Percentiles rank a stretch among this genome's conserved stretches.
phyloP scores from a whole-genome alignment of 2,329 filamentous ascomycete species.

The Exophiala xenobiotica region DNA sequence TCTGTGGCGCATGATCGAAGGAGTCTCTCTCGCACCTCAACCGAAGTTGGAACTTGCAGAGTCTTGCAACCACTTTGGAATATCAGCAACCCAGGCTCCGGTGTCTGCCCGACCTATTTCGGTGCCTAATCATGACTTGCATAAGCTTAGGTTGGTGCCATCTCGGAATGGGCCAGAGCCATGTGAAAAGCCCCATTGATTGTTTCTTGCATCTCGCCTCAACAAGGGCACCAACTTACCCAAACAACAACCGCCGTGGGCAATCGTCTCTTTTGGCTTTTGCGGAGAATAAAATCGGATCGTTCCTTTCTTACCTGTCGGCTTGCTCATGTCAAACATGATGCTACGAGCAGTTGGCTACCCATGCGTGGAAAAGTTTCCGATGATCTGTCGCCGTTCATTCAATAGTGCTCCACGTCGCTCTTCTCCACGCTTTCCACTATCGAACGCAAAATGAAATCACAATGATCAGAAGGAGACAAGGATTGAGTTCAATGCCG shows the following conservation, averaged over 20 bases:
- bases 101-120: no score
- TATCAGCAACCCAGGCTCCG: no score
- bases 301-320: conserved; percentile 73
- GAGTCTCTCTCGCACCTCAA: not conserved
- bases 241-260: no score
- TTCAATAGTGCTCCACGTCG: conserved; percentile 18
- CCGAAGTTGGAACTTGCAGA: no score
- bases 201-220: no score
- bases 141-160: not conserved
- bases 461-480: conserved; percentile 8
- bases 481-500: not conserved
- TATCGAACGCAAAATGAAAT: conserved; percentile 28
- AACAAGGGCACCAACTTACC: no score
- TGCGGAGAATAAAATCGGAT: not conserved
- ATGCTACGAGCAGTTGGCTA: no score
- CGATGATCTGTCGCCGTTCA: conserved; percentile 16
- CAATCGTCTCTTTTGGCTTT: no score
- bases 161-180: not conserved
- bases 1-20: no score
- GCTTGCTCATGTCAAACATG: conserved; percentile 87
- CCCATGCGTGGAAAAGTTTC: conserved; percentile 1
- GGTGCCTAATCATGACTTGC: not conserved
- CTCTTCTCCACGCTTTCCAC: conserved; percentile 10
- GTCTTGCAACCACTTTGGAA: no score
- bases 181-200: not conserved